Evolutionary conservation across 345 rosid species (phyloP).

Genomic region (Pistacia atlantica): DNA sequence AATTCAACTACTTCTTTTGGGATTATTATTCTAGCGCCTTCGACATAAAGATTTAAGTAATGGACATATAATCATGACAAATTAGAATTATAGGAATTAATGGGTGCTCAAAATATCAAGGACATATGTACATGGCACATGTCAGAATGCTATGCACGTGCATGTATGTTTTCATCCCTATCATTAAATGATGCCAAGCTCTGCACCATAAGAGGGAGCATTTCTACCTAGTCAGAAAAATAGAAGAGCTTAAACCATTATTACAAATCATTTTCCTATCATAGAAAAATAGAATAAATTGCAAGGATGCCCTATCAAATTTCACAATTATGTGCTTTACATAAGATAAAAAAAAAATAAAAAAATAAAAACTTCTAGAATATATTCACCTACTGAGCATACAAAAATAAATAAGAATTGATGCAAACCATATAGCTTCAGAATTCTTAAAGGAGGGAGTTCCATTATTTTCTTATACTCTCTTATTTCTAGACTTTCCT

Average conservation of each 20-base stretch:
- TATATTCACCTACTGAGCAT: background rate
- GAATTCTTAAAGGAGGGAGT: too few species aligned
- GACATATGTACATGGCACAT: background rate
- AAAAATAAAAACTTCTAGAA: background rate
- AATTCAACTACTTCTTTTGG: too few species aligned
- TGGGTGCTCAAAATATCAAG: slow-evolving; percentile 1
- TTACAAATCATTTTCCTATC: background rate
- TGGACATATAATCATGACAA: background rate
- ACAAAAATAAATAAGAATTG: background rate
- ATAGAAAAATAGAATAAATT: too few species aligned
- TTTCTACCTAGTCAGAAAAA: background rate
- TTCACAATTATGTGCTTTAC: background rate
- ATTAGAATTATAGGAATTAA: background rate
- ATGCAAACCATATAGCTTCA: too few species aligned
- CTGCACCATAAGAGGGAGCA: background rate
- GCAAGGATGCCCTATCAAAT: background rate
- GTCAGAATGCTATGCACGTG: background rate
- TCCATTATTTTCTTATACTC: too few species aligned
- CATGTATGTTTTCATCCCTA: background rate
- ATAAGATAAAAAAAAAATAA: background rate
- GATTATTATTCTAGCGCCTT: too few species aligned
- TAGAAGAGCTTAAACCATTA: background rate
- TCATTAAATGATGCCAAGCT: background rate
- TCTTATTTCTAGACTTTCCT: too few species aligned
- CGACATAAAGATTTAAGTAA: slow-evolving; percentile 10